Evolutionary conservation across 2,329 filamentous ascomycete genomes (phyloP), one percentile per base, ranked within the genome.

Genomic region (Chlorencoelia australis): DNA sequence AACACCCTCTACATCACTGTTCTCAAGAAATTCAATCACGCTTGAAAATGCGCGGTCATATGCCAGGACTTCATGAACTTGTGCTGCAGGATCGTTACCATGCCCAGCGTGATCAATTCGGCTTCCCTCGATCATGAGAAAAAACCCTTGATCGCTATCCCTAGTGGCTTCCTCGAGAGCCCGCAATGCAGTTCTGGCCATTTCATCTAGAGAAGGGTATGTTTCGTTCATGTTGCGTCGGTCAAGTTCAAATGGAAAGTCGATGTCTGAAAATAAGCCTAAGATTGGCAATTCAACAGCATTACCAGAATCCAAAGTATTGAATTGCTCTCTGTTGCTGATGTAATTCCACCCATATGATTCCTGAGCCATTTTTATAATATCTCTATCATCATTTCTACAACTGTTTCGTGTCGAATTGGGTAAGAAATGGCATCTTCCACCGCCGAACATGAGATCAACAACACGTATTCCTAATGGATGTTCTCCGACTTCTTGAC

Each of bases 101-200:
- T 91, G 84, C 5, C 87, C 91, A 4, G 91, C 89, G 57, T 98
- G 91, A 54, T 98, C 91, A 51, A 98, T 96, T 27, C 91, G 73
- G 51, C 85, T 94, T 4, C 88, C 91, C 61, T 98, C 91, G 43
- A 98, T 93, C 89, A 98, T 94, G 50, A 98, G 68, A 63, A 98
- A 98, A 68, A 96, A 98, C 4, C 91, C 91, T 60, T 93, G 78
- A 27, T 96, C 86, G 44, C 75, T 86, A 54, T 88, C 69, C 53
- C 74, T 69, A 0, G 91, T 95, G 0, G 88, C 91, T 41, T 78
- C 76, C 44, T 82, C 81, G 16, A 98, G 72, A 1, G 84, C 78
- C 10, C 71, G 75, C 43, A 98, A 67, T 1, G 91, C 89, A 11
- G 84, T 85, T 48, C 72, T 70, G 7, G 89, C 76, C 87, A 95